A percentile compares a stretch with the other conserved stretches of the same genome.
phyloP scores from a whole-genome alignment of 2,329 filamentous ascomycete species.

The Colletotrichum trifolii region DNA sequence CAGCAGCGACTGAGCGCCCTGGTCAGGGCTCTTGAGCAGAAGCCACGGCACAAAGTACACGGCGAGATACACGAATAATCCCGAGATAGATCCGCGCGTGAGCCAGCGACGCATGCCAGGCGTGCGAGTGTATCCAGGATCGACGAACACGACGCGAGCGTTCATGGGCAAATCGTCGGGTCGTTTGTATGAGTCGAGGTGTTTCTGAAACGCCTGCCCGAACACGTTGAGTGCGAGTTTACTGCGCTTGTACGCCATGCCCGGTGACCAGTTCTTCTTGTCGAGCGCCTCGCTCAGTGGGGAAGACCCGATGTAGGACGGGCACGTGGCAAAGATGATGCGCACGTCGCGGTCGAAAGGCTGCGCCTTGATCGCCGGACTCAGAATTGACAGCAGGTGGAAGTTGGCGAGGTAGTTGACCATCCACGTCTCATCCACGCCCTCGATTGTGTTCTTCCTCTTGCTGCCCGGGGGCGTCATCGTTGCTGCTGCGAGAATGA shows the following conservation, averaged over 20 bases:
- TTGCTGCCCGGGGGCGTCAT: constrained; percentile 75
- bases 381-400: constrained; percentile 90
- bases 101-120: constrained; percentile 90
- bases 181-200: constrained; percentile 84
- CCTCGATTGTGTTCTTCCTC: constrained; percentile 75
- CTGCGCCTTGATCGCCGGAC: constrained; percentile 88
- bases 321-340: constrained; percentile 87
- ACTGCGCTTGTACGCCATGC: constrained; percentile 71
- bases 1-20: constrained; percentile 88
- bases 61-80: constrained; percentile 79
- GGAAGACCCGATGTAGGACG: constrained; percentile 84
- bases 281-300: constrained; percentile 67
- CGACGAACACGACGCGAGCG: constrained; percentile 84
- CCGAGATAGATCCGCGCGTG: constrained; percentile 84
- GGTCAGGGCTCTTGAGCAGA: constrained; percentile 83
- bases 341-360: constrained; percentile 94
- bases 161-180: constrained; percentile 87
- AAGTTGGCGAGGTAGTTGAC: constrained; percentile 97
- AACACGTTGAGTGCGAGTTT: constrained; percentile 90
- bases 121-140: constrained; percentile 86
- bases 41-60: constrained; percentile 88
- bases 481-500: constrained; percentile 87
- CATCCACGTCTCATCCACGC: constrained; percentile 90
- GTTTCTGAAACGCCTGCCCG: constrained; percentile 90
- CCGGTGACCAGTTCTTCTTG: constrained; percentile 64